Evolutionary conservation across 805 yeast species (phyloP), one percentile per base, ranked within the genome.

Genomic region (Yarrowia yakushimensis): DNA sequence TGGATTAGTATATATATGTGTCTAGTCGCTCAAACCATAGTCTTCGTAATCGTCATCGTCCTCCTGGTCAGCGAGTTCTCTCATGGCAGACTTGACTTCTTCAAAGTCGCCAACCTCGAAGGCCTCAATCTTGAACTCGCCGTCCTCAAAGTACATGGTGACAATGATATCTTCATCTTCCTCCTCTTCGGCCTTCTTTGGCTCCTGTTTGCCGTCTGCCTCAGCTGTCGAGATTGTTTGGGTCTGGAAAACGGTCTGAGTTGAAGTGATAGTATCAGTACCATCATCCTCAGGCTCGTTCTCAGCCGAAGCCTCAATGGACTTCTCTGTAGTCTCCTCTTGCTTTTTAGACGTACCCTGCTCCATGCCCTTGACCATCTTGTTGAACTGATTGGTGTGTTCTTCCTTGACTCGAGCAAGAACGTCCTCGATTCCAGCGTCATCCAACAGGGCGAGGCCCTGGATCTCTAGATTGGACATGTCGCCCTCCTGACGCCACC

Each of bases 111-210:
- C 67, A n/a, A 43, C 61, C 12, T 60, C 61, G 12, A 64, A 65
- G 27, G 52, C 64, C 48, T 52, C 63, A 36, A 73, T 75, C 37
- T 69, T 41, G 22, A 45, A 48, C 52, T 66, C 67, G 25, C 62
- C 63, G 27, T 61, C 46, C 17, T 63, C 62, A 27, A 39, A 37
- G 20, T 39, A 60, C 50, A 54, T 22, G 33, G 22, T 60, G 17
- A 42, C 57, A 36, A 27, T 37, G 33, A 25, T 27, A 23, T 34
- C 63, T 25, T 15, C 62, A 34, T 46, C 50, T 18, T 20, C 64
- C n/a, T 11, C 36, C 13, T 42, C 57, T 4, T 22, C 28, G 10
- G 9, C 18, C 4, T 18, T 7, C 3, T 28, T 12, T 18, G 22
- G 17, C 11, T 25, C 10, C 33, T 13, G 34, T 31, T 13, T 5